These are phyloP conservation scores for Globisporangium viniferum DNA, from an alignment of 352 stramenopile genomes.

Conservation along the genomic window DNA sequence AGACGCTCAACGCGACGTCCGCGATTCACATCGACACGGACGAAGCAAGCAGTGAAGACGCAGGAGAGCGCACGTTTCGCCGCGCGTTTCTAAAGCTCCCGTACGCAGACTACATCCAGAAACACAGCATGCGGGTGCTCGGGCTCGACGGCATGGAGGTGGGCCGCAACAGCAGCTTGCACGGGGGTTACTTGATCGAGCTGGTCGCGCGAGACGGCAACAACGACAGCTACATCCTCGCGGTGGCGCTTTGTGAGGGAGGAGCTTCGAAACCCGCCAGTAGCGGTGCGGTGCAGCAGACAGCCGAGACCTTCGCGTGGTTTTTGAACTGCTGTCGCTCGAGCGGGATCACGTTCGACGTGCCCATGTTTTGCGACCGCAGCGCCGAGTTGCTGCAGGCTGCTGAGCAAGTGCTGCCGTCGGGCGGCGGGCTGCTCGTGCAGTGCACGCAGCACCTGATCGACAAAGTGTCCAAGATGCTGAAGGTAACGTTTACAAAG, in stretches of 20 bases:
- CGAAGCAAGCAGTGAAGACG: too few relatives aligned
- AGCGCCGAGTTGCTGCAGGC: neutral
- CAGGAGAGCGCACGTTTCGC: conserved; percentile 22
- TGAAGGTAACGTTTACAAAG: neutral
- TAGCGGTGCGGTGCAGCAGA: conserved; percentile 11
- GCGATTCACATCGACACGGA: conserved; percentile 29
- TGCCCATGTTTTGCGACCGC: conserved; percentile 38
- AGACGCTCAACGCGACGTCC: conserved; percentile 30
- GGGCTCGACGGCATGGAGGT: conserved; percentile 30
- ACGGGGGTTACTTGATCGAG: conserved; percentile 26
- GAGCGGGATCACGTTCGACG: conserved; percentile 26
- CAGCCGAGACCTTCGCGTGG: conserved; percentile 23
- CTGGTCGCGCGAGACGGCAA: conserved; percentile 42
- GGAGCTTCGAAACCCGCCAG: too few relatives aligned
- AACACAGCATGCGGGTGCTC: conserved; percentile 24
- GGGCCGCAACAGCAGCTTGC: conserved; percentile 31
- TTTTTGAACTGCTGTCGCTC: conserved; percentile 35
- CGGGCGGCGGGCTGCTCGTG: conserved; percentile 18
- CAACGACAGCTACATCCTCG: conserved; percentile 30
- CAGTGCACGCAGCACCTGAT: conserved; percentile 38
- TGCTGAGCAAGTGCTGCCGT: too few relatives aligned
- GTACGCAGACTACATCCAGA: conserved; percentile 27
- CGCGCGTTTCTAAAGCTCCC: conserved; percentile 45
- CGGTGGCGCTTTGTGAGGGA: conserved; percentile 34
- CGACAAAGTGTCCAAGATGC: conserved; percentile 17